Base-by-base conservation (phyloP, 305 asterid species). In the Fraxinus xanthoxyloides region DNA sequence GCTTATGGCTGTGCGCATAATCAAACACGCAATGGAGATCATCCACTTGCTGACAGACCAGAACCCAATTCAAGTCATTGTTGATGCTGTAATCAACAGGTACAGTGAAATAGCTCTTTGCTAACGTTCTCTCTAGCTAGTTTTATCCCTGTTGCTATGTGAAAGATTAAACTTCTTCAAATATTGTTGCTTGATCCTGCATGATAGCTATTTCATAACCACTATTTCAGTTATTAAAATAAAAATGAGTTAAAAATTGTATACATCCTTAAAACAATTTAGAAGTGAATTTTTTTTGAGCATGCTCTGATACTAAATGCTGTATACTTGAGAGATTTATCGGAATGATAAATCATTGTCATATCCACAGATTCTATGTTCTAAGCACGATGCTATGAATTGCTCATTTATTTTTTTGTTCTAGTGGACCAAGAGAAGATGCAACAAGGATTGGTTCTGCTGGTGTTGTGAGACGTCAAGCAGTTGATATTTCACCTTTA, bases 351-450 rank as follows among this genome's bases (percentile, higher is more conserved):
- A 43, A 43, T 43, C 51, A 9, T 43, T 43, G 54, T 43, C 17
- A 43, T 43, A 43, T 43, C 54, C 15, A 43, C 15, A 43, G 17
- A 43, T 43, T 43, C 17, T 43, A 12, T 43, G 54, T 12, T 43
- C 54, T 43, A 8, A 43, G 54, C 54, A 43, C 17, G 54, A 43
- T 1, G 2, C 17, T 43, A 43, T 43, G 26, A 56, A 56, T 5
- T 21, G 1, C 13, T 35, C 38, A 9, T 46, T 38, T 56, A 51
- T 46, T 13, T 0, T 0, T 26, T 79, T 79, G 19, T 30, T 83
- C 56, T 79, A 93, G 97, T 90, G 98, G 97, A 34, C 98, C 98
- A 72, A 90, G 97, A 73, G 97, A 92, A 90, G 97, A 93, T 86
- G 97, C 97, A 0, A 93, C 97, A 35, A 90, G 97, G 80, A 92